Base-by-base conservation (phyloP, 2,329 filamentous ascomycete genomes). In the Fusarium dimerum region DNA sequence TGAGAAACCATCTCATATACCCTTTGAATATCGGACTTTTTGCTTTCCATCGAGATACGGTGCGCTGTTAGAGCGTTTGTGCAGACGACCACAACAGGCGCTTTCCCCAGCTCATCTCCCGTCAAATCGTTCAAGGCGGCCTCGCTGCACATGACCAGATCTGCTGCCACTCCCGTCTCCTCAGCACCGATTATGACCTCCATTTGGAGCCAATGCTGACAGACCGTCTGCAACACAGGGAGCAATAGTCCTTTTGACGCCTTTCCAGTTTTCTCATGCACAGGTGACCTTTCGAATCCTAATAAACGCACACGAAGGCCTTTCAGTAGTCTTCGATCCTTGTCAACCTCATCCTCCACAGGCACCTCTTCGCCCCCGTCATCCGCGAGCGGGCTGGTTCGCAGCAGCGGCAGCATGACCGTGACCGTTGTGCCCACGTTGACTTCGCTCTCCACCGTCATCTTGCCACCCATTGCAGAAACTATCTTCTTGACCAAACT, bases 401-500 rank as follows among this genome's bases (percentile, higher is more conserved):
- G 51, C 11, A 54, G 47, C 1, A 75, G 50, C 3, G 69, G 71
- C 2, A 74, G 45, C 1, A 55, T 65, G 4, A 74, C 69, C 2
- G 59, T 65, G 20, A 71, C 66, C 5, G 59, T 70, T 9, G 74
- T 76, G 2, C 75, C 75, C 6, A 64, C 50, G 10, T 68, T 68
- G 2, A 70, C 40, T 13, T 67, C 61, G 43, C 71, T 86, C 55
- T 76, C 74, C 13, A 89, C 76, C 12, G 79, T 73, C 49, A 90
- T 81, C 6, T 73, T 76, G 0, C 86, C 86, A 26, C 78, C 76
- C 2, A 89, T 71, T 12, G 80, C 77, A n/a, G 78, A 76, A 1
- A 85, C 79, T 5, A 89, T 81, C 51, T 75, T 72, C 15, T 79
- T 77, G 5, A 89, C 86, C 8, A 89, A 81, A 36, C 82, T 85